Percentiles rank a stretch among this genome's conserved stretches.
These are phyloP conservation scores for Diaporthe batatas DNA, from an alignment of 2,329 filamentous ascomycete species.

Conservation along the genomic window DNA sequence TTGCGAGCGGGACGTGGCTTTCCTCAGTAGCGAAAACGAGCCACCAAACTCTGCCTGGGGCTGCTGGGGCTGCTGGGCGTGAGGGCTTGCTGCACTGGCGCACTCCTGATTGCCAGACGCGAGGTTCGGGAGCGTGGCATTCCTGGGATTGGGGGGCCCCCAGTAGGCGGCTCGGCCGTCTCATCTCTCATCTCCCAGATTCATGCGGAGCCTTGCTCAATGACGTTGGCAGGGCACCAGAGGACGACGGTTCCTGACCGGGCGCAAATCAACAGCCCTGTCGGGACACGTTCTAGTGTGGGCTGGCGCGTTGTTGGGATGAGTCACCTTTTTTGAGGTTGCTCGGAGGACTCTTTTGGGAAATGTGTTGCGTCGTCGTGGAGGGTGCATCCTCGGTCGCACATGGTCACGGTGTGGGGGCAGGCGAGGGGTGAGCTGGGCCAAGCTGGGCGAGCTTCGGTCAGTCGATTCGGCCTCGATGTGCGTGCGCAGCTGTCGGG, in stretches of 20 bases:
- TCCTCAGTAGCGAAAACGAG: slow-evolving; percentile 10
- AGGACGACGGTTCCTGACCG: slow-evolving; percentile 28
- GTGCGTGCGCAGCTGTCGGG: neutral
- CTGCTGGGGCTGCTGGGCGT: neutral
- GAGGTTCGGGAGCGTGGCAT: slow-evolving; percentile 31
- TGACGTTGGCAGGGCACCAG: neutral
- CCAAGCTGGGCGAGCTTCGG: too few relatives aligned
- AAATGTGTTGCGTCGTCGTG: slow-evolving; percentile 14
- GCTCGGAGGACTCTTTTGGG: slow-evolving; percentile 1
- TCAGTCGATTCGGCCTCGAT: neutral
- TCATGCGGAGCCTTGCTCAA: slow-evolving; percentile 34
- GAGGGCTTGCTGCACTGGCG: neutral
- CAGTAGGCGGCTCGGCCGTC: slow-evolving; percentile 31
- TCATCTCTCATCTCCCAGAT: slow-evolving; percentile 39
- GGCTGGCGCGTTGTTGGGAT: slow-evolving; percentile 26
- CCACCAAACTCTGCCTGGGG: neutral
- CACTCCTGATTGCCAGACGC: slow-evolving; percentile 25
- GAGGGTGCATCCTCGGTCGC: slow-evolving; percentile 23
- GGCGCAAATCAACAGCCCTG: slow-evolving; percentile 5
- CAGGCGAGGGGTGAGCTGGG: too few relatives aligned
- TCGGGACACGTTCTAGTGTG: slow-evolving; percentile 20
- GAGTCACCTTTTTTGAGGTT: slow-evolving; percentile 25
- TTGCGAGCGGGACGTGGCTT: neutral
- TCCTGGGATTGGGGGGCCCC: slow-evolving; percentile 11
- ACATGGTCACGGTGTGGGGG: too few relatives aligned